Evolutionary conservation across 768 basidiomycete genomes (phyloP).

Genomic region (Lentinula raphanica): DNA sequence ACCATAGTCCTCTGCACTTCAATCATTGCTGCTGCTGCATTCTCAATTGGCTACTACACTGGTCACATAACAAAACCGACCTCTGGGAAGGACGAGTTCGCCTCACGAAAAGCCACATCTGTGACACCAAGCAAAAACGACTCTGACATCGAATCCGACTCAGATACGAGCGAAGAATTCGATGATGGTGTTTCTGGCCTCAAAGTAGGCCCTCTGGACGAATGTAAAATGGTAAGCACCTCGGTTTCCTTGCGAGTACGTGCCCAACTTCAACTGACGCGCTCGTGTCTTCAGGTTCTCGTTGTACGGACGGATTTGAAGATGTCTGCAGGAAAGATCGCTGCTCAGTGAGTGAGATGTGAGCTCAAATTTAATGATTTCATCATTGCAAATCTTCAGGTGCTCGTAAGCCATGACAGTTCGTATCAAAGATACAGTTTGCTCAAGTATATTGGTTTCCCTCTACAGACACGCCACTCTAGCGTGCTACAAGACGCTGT

Average conservation of each 20-base stretch:
- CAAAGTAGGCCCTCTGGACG: conserved; percentile 34
- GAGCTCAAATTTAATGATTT: neutral
- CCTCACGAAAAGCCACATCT: neutral
- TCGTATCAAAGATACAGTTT: neutral
- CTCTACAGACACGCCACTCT: conserved; percentile 46
- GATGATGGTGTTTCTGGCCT: conserved; percentile 19
- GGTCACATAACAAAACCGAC: conserved; percentile 21
- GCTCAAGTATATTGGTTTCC: neutral
- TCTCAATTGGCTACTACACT: conserved; percentile 38
- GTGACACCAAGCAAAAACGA: conserved; percentile 9
- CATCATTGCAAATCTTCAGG: conserved; percentile 17
- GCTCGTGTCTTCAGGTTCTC: conserved; percentile 42
- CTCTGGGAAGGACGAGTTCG: neutral
- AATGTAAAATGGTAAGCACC: conserved; percentile 50
- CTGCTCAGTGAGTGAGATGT: conserved; percentile 40
- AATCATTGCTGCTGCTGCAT: conserved; percentile 26
- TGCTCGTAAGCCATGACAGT: conserved; percentile 22
- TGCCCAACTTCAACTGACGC: neutral
- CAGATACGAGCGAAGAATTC: conserved; percentile 7
- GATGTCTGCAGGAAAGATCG: conserved; percentile 33
- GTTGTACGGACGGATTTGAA: conserved; percentile 42
- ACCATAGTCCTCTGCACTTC: conserved; percentile 17
- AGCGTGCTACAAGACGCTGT: conserved; percentile 48
- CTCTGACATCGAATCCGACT: conserved; percentile 19
- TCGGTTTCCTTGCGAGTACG: neutral